phyloP scores from a whole-genome alignment of 257 asterid species.

The Ilex asprella region DNA sequence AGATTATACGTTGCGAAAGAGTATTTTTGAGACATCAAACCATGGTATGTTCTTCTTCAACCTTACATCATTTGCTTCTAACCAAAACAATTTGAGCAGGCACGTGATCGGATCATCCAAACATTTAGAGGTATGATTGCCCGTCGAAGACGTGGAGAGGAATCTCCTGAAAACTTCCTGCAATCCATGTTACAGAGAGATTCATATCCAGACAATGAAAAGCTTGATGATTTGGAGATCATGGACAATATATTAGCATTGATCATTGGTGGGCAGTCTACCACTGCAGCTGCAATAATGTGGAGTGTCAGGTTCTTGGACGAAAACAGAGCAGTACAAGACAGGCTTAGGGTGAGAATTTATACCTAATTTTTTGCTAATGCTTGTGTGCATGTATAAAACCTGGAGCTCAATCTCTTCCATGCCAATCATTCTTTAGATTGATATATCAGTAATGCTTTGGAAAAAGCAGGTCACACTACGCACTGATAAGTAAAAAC shows the following conservation, averaged over 20 bases:
- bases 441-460: no score
- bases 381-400: no score
- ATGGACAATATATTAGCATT: slow-evolving; percentile 50
- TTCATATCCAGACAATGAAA: slow-evolving; percentile 29
- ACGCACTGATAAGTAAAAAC: no score
- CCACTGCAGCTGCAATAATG: slow-evolving; percentile 66
- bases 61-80: background rate
- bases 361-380: background rate
- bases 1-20: no score
- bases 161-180: slow-evolving; percentile 38
- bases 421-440: no score
- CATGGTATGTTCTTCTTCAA: no score
- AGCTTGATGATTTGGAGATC: slow-evolving; percentile 54
- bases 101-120: slow-evolving; percentile 40
- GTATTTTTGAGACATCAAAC: no score
- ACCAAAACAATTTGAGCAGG: slow-evolving; percentile 22
- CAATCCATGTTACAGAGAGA: slow-evolving; percentile 46
- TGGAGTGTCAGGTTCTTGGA: slow-evolving; percentile 55
- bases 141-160: slow-evolving; percentile 28
- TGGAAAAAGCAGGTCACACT: no score
- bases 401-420: no score
- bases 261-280: slow-evolving; percentile 46
- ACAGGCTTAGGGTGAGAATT: slow-evolving; percentile 37
- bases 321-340: slow-evolving; percentile 34
- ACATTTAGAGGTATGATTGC: slow-evolving; percentile 32